Base-by-base conservation (phyloP, 371 early-diverging fungal genomes). In the Syncephalastrum racemosum region DNA sequence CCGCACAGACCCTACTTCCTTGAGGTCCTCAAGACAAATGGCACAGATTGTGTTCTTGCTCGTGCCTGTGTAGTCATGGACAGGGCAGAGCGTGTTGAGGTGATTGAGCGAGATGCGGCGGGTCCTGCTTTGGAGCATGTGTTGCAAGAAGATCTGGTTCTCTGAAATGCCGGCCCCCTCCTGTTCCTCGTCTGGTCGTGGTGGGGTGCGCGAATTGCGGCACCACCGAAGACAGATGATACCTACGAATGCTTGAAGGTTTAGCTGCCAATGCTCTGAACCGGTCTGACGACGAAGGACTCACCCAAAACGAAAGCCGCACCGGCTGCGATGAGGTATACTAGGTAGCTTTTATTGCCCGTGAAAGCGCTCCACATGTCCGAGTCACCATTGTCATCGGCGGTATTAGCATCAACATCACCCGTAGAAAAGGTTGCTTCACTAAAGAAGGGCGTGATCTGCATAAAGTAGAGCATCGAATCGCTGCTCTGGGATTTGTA, bases 1-100 rank as follows among this genome's bases (percentile, higher is more conserved):
- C 22, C 78, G 70, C 4, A 77, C 52, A 20, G 52, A 7, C 63
- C 7, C 19, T 42, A 8, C 53, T 64, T 18, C 64, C 62, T 14
- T 45, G 55, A 70, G 71, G n/a, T 77, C 78, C 31, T 77, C 78
- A 20, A 77, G 49, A 40, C 78, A 77, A 54, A 77, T 72, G 1
- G 70, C 65, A 51, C 78, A 77, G 12, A 46, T 44, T 4, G 64
- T 40, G 53, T 64, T 77, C 36, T 77, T 58, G 44, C 66, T 59
- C 54, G 54, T 22, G 20, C 59, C 47, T 12, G 60, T 42, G 16
- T 31, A 42, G 18, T 31, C 15, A 24, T 56, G 23, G 15, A 56
- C 56, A 15, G 56, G 56, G 20, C 56, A 56, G 14, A 50, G 23
- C 14, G 15, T 36, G 65, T 43, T 43, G 47, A 20, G 43, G n/a